Conservation (phyloP, 495 filamentous ascomycete species). For the Hyaloscypha bicolor region DNA sequence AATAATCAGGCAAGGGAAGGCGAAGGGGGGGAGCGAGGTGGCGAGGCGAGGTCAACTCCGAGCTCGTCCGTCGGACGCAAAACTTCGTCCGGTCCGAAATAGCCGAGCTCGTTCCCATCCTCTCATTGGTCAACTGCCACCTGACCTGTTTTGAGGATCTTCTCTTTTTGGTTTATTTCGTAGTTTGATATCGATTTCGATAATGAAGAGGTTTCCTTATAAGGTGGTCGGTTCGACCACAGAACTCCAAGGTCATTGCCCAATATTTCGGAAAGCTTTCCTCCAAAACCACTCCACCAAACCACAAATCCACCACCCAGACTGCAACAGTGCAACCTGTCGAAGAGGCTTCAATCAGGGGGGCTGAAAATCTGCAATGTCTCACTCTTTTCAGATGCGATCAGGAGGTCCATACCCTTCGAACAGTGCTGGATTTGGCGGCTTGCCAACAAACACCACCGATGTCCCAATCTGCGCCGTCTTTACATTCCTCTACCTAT, state of each 20-base stretch:
- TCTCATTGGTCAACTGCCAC: neutral
- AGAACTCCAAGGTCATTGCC: neutral
- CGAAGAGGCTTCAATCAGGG: too few relatives aligned
- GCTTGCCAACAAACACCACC: slow-evolving; percentile 27
- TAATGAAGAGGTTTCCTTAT: neutral
- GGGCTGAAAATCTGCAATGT: neutral
- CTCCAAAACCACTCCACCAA: too few relatives aligned
- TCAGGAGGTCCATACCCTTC: neutral
- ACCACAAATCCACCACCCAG: too few relatives aligned
- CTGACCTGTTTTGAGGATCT: neutral
- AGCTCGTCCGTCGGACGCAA: too few relatives aligned
- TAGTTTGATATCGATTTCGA: too few relatives aligned
- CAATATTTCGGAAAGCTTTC: too few relatives aligned
- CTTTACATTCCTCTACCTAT: slow-evolving; percentile 65
- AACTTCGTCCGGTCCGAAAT: too few relatives aligned
- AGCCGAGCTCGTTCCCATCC: neutral
- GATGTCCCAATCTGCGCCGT: slow-evolving; percentile 67
- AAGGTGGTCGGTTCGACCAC: neutral
- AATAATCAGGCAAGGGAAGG: too few relatives aligned
- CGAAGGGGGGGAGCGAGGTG: too few relatives aligned
- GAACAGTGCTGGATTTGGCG: slow-evolving; percentile 6
- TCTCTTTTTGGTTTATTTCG: too few relatives aligned
- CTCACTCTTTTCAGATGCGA: neutral
- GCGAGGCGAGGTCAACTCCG: too few relatives aligned
- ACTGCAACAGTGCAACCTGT: too few relatives aligned